phyloP scores from a whole-genome alignment of 108 stramenopile genomes.

The Schizochytrium sp. region DNA sequence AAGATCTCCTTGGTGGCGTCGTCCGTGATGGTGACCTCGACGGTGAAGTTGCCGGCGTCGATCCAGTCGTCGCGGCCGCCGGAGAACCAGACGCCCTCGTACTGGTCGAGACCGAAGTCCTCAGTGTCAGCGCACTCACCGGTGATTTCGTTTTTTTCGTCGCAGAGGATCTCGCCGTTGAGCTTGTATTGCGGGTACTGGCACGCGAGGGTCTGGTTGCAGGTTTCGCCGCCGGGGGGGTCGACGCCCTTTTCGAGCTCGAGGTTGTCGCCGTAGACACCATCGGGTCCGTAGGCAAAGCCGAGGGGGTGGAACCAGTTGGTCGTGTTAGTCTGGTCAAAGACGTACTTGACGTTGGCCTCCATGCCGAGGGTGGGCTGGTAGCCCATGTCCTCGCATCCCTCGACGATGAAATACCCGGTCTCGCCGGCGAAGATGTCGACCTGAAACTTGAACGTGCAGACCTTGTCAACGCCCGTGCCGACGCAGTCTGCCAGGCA shows the following conservation, averaged over 20 bases:
- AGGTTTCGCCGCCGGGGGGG: constrained; percentile 31
- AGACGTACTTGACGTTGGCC: constrained; percentile 61
- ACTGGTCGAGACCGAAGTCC: constrained; percentile 69
- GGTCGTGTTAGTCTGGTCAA: constrained; percentile 50
- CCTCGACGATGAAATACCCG: constrained; percentile 69
- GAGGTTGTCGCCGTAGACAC: constrained; percentile 65
- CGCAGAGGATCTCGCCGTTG: constrained; percentile 52
- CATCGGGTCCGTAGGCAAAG: constrained; percentile 75
- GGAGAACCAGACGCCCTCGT: constrained; percentile 68
- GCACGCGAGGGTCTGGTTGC: constrained; percentile 39
- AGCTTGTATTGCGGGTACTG: constrained; percentile 72
- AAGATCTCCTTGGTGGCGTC: constrained; percentile 62
- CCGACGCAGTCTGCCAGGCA: not conserved
- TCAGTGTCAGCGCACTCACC: not conserved
- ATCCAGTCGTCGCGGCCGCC: constrained; percentile 61
- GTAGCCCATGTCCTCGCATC: constrained; percentile 52
- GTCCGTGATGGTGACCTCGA: constrained; percentile 51
- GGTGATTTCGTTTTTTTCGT: constrained; percentile 23
- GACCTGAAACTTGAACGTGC: constrained; percentile 38
- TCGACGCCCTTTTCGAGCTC: constrained; percentile 68
- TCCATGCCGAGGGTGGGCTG: constrained; percentile 70
- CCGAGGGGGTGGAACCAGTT: constrained; percentile 76
- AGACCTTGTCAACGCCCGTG: constrained; percentile 24
- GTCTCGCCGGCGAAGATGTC: constrained; percentile 41
- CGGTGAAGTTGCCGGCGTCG: constrained; percentile 47